Evolutionary conservation across 2,329 filamentous ascomycete species (phyloP).

Genomic region (Dothideomycetidae sp.): DNA sequence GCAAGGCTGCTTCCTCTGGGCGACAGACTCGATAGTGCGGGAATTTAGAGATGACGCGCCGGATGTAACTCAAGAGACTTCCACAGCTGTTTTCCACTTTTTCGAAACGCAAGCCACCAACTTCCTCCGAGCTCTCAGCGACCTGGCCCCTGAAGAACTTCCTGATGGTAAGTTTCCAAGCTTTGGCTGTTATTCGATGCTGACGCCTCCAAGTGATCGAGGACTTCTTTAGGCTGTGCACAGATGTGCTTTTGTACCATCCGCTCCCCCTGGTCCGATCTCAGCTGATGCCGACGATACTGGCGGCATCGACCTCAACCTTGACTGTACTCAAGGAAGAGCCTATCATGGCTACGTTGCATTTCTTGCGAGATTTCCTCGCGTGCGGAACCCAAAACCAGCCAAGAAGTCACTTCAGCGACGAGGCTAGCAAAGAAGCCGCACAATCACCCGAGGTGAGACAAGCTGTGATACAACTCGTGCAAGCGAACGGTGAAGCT

Average conservation of each 20-base stretch:
- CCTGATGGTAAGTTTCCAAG: slow-evolving; percentile 43
- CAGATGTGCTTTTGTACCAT: slow-evolving; percentile 87
- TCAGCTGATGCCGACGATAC: slow-evolving; percentile 63
- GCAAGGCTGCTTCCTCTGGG: slow-evolving; percentile 98
- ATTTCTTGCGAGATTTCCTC: slow-evolving; percentile 83
- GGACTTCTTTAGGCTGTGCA: slow-evolving; percentile 87
- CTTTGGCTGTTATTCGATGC: slow-evolving; percentile 8
- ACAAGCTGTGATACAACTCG: slow-evolving; percentile 56
- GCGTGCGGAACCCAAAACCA: slow-evolving; percentile 56
- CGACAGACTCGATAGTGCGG: slow-evolving; percentile 82
- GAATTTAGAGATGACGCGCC: slow-evolving; percentile 90
- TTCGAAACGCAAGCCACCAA: slow-evolving; percentile 86
- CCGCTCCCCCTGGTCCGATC: slow-evolving; percentile 72
- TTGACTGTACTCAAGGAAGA: slow-evolving; percentile 83
- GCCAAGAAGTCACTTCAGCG: slow-evolving; percentile 37
- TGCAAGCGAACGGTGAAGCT: slow-evolving; percentile 52
- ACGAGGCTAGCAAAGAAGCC: not conserved
- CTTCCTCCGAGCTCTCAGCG: slow-evolving; percentile 79
- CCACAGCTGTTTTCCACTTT: slow-evolving; percentile 80
- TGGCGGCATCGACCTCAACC: slow-evolving; percentile 74
- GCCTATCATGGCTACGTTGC: slow-evolving; percentile 77
- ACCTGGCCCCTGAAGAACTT: slow-evolving; percentile 62
- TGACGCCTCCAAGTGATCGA: slow-evolving; percentile 52
- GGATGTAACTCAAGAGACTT: slow-evolving; percentile 66
- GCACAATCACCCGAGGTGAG: slow-evolving; percentile 45